phyloP scores from a whole-genome alignment of 2,329 filamentous ascomycete genomes.

The Aspergillus piperis region DNA sequence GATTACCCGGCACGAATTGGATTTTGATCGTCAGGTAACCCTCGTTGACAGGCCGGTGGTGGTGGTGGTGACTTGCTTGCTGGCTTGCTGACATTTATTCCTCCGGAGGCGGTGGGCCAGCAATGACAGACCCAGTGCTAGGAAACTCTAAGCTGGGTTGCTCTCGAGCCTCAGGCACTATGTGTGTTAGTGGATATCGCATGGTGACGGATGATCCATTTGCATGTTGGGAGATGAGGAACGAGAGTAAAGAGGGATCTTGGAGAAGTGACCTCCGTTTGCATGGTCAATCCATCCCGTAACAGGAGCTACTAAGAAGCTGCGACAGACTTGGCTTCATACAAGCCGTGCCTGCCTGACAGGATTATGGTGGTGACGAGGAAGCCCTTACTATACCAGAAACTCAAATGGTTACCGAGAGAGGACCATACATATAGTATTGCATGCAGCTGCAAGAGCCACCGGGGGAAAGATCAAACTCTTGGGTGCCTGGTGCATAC shows the following conservation, averaged over 20 bases:
- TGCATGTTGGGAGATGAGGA: too few species aligned
- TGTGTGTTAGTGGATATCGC: background rate
- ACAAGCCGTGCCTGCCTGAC: background rate
- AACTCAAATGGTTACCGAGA: background rate
- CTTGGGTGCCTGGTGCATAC: slow-evolving; percentile 10
- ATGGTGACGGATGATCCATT: background rate
- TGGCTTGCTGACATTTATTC: slow-evolving; percentile 1
- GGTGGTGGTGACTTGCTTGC: background rate
- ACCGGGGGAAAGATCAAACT: slow-evolving; percentile 9
- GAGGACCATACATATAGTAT: slow-evolving; percentile 10
- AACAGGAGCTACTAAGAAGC: background rate
- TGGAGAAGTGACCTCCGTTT: background rate
- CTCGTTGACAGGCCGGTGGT: background rate
- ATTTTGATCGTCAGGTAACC: slow-evolving; percentile 1
- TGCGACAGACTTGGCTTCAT: background rate
- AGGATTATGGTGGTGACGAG: background rate
- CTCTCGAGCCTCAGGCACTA: background rate
- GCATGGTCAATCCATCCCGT: background rate
- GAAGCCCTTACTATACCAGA: background rate
- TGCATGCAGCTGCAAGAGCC: slow-evolving; percentile 21
- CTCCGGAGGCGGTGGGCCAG: slow-evolving; percentile 4
- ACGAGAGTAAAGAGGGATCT: too few species aligned
- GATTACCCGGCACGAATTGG: background rate
- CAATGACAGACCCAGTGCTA: background rate
- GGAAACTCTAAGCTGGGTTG: background rate